phyloP scores from a whole-genome alignment of 139 green algal species.

The Tetradesmus lagerheimii region DNA sequence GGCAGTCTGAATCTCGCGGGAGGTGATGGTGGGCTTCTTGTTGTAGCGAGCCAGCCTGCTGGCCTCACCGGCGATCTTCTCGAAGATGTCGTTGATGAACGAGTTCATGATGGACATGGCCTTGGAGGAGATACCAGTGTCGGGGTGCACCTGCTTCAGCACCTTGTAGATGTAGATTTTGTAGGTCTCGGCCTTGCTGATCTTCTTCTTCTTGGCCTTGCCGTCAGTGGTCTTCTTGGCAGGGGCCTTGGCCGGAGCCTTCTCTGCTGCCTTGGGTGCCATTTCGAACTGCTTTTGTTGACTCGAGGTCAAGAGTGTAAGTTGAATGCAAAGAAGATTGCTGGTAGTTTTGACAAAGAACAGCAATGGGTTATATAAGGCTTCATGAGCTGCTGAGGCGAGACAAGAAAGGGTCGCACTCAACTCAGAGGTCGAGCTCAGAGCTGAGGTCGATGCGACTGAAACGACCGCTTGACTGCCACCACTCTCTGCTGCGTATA shows the following conservation, averaged over 20 bases:
- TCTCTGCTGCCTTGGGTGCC: constrained; percentile 63
- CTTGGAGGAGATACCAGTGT: constrained; percentile 97
- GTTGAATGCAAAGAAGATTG: background rate
- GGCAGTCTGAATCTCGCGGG: constrained; percentile 89
- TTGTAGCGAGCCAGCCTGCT: constrained; percentile 80
- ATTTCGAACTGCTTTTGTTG: constrained; percentile 23
- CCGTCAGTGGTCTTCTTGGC: constrained; percentile 58
- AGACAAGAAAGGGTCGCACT: background rate
- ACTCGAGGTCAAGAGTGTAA: background rate
- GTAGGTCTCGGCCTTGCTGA: constrained; percentile 73
- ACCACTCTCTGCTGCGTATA: background rate
- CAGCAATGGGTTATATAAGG: too few relatives aligned
- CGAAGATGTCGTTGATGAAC: constrained; percentile 95
- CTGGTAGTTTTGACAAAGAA: too few relatives aligned
- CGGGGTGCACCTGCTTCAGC: constrained; percentile 95
- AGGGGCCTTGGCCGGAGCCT: constrained; percentile 63
- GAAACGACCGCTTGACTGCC: too few relatives aligned
- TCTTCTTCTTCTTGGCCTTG: constrained; percentile 70
- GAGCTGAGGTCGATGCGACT: too few relatives aligned
- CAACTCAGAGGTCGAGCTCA: too few relatives aligned
- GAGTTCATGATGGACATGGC: constrained; percentile 99
- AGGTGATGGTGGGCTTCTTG: constrained; percentile 94
- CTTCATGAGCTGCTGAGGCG: too few relatives aligned
- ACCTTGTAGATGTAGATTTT: constrained; percentile 92
- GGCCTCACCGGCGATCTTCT: constrained; percentile 91